phyloP scores from a whole-genome alignment of 2,329 filamentous ascomycete genomes.

The Microdochium bolleyi region DNA sequence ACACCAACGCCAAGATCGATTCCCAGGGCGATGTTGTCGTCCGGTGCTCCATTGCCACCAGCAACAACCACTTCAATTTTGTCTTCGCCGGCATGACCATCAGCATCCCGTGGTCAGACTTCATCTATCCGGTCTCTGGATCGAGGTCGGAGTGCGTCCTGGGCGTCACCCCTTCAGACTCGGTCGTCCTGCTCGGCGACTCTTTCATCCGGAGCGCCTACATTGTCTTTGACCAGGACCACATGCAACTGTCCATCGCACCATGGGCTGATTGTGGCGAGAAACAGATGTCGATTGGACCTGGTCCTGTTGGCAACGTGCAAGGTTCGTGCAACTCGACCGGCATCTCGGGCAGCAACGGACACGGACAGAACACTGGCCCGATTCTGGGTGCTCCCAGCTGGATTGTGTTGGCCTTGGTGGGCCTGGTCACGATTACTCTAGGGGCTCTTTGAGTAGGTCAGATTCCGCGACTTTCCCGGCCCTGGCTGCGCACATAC shows the following conservation, averaged over 20 bases:
- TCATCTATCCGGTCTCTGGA: conserved; percentile 4
- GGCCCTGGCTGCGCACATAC: no score
- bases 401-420: neutral
- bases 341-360: neutral
- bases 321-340: neutral
- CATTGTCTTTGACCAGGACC: conserved; percentile 33
- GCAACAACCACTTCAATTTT: conserved; percentile 35
- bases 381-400: neutral
- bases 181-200: conserved; percentile 27
- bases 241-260: conserved; percentile 27
- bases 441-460: neutral
- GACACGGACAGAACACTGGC: neutral
- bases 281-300: conserved; percentile 25
- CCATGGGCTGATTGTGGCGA: conserved; percentile 29
- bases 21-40: conserved; percentile 34
- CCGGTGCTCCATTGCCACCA: conserved; percentile 28
- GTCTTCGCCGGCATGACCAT: conserved; percentile 8
- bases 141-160: conserved; percentile 4
- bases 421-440: neutral
- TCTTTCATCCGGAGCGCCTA: conserved; percentile 36
- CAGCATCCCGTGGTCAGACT: conserved; percentile 8
- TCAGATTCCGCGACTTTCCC: no score
- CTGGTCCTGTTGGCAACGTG: conserved; percentile 21
- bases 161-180: conserved; percentile 6
- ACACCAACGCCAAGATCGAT: conserved; percentile 37